phyloP scores from a whole-genome alignment of 2,329 filamentous ascomycete species.

The Alternaria sp. region DNA sequence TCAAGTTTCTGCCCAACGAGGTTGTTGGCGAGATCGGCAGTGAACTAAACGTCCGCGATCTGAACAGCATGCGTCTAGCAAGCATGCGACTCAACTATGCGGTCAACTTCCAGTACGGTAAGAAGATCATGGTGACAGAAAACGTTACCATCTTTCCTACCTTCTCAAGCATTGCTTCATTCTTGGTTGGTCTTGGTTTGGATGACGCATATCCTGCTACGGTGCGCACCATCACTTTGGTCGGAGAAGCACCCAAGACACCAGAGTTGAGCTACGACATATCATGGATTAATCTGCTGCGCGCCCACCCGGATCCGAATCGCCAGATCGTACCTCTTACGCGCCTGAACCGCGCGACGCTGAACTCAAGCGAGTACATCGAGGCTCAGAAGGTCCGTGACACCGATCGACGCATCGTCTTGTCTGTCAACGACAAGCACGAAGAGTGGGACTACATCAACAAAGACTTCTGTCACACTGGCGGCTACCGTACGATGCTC shows the following conservation, averaged over 20 bases:
- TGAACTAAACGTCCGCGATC: background rate
- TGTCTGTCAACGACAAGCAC: conserved; percentile 18
- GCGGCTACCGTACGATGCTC: conserved; percentile 25
- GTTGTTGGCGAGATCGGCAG: background rate
- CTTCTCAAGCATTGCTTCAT: conserved; percentile 7
- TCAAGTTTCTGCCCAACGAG: background rate
- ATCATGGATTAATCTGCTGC: background rate
- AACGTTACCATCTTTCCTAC: conserved; percentile 6
- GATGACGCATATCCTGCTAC: background rate
- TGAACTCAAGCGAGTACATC: background rate
- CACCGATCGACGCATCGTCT: background rate
- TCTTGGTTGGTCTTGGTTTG: conserved; percentile 3
- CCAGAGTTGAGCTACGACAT: background rate
- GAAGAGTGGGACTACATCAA: conserved; percentile 3
- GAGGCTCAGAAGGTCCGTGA: background rate
- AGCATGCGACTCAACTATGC: background rate
- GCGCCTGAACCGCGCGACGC: background rate
- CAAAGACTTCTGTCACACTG: conserved; percentile 19
- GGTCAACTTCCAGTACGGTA: conserved; percentile 3
- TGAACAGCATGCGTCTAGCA: background rate
- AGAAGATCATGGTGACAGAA: background rate
- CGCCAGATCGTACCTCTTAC: background rate
- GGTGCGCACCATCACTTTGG: conserved; percentile 14
- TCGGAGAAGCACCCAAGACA: conserved; percentile 17
- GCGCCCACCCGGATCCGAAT: background rate